These are phyloP conservation scores for Russula vinacea DNA, from an alignment of 768 basidiomycete genomes.

Conservation along the genomic window DNA sequence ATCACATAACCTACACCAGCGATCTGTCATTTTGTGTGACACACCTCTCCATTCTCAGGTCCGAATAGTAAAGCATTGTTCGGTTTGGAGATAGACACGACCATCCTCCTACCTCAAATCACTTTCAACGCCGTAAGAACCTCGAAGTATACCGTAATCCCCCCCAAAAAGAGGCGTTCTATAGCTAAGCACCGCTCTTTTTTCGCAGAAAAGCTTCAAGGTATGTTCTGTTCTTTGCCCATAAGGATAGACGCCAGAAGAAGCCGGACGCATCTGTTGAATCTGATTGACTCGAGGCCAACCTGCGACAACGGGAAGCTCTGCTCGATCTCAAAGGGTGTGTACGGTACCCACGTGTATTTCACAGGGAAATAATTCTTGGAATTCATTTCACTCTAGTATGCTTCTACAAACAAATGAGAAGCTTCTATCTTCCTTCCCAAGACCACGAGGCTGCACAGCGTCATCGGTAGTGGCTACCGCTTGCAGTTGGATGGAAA, in stretches of 20 bases:
- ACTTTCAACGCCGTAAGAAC: conserved; percentile 10
- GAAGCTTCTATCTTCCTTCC: conserved; percentile 14
- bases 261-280: neutral
- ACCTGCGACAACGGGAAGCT: too few relatives aligned
- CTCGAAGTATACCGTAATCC: neutral
- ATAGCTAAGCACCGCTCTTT: neutral
- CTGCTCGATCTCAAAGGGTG: conserved; percentile 13
- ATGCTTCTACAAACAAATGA: neutral
- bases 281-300: neutral
- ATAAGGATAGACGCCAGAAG: neutral
- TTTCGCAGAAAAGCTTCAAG: neutral
- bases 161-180: neutral
- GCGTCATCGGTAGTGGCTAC: neutral
- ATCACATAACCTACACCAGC: neutral
- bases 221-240: neutral
- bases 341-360: conserved; percentile 17
- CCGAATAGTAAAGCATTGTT: conserved; percentile 6
- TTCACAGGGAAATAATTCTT: conserved; percentile 18
- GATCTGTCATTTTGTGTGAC: neutral
- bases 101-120: neutral
- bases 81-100: neutral
- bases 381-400: conserved; percentile 15
- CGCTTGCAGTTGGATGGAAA: neutral
- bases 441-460: conserved; percentile 19
- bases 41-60: neutral